Evolutionary conservation across 306 rosid genomes (phyloP).

Genomic region (Cercis canadensis): DNA sequence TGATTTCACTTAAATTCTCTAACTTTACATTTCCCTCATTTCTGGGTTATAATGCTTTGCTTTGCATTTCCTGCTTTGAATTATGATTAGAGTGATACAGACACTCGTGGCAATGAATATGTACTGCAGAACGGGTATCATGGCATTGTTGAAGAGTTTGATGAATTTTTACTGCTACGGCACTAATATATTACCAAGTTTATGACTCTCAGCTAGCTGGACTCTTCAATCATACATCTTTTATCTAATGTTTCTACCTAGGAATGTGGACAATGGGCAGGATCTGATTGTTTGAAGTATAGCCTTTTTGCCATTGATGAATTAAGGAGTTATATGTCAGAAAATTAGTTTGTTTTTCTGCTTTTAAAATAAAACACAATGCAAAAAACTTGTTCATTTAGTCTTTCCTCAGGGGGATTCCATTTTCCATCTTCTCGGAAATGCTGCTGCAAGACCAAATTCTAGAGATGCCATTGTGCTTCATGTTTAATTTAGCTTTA

Average conservation of each 20-base stretch:
- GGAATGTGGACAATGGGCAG: conserved; percentile 24
- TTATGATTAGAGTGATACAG: too few relatives aligned
- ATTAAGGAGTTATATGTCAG: too few relatives aligned
- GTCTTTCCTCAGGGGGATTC: neutral
- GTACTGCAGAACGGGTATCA: too few relatives aligned
- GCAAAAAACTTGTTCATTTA: neutral
- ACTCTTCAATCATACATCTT: neutral
- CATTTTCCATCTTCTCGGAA: too few relatives aligned
- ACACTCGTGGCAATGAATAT: too few relatives aligned
- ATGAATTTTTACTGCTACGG: too few relatives aligned
- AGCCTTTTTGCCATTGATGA: neutral
- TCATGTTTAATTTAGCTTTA: neutral
- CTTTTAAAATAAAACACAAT: neutral
- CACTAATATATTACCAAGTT: neutral
- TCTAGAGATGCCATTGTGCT: neutral
- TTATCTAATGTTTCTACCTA: neutral
- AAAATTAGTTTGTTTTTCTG: neutral
- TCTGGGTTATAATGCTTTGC: conserved; percentile 7
- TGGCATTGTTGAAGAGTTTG: too few relatives aligned
- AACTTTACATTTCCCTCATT: conserved; percentile 13
- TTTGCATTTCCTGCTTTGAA: neutral
- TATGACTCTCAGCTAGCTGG: neutral
- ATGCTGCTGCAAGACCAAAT: too few relatives aligned
- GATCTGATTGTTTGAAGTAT: conserved; percentile 18
- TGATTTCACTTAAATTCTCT: neutral